Percentiles rank a stretch among this genome's conserved stretches.
phyloP scores from a whole-genome alignment of 208 protist genomes.

The Tetramitus jugosus region DNA sequence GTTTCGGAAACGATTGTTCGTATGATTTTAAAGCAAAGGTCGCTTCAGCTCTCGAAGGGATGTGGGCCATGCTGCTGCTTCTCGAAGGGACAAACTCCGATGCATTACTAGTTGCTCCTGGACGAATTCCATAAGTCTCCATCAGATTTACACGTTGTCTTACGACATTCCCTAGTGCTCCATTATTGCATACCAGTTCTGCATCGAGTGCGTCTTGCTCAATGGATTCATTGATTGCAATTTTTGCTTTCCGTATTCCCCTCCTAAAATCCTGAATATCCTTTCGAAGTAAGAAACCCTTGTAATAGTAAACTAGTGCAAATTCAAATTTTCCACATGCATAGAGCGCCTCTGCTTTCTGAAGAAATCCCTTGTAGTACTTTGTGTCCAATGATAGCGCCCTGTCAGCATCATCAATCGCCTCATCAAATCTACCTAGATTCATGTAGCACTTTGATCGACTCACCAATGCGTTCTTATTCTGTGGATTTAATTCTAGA shows the following conservation, averaged over 20 bases:
- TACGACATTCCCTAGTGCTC: too few relatives aligned
- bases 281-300: conserved; percentile 15
- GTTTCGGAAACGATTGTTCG: too few relatives aligned
- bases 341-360: conserved; percentile 25
- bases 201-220: not conserved
- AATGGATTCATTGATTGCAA: conserved; percentile 31
- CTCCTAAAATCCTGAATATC: conserved; percentile 33
- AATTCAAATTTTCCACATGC: conserved; percentile 30
- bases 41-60: not conserved
- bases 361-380: not conserved
- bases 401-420: not conserved
- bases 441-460: conserved; percentile 4
- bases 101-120: not conserved
- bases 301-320: conserved; percentile 33
- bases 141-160: too few relatives aligned
- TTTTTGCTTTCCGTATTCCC: conserved; percentile 33
- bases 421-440: not conserved
- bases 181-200: not conserved
- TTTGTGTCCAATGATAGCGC: not conserved
- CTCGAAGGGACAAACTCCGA: not conserved
- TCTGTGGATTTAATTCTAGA: not conserved
- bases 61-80: not conserved
- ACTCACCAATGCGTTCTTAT: not conserved
- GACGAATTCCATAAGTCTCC: too few relatives aligned
- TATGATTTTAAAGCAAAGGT: not conserved